These are phyloP conservation scores for Hyaloscypha finlandica DNA, from an alignment of 495 filamentous ascomycete genomes.

Conservation along the genomic window DNA sequence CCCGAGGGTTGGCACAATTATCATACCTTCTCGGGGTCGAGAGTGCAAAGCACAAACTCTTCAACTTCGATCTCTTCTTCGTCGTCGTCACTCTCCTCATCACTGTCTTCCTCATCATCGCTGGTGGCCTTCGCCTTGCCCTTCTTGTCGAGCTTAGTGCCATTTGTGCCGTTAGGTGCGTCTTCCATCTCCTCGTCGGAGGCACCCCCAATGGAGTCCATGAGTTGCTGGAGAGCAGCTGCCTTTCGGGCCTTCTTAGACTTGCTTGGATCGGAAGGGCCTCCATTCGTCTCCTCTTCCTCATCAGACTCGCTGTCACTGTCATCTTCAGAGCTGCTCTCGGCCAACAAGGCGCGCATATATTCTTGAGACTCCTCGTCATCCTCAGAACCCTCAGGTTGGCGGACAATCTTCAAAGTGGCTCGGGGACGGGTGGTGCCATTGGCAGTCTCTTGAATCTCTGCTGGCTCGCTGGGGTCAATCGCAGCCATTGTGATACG, in stretches of 20 bases:
- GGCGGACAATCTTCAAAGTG: conserved; percentile 87
- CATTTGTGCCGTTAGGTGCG: conserved; percentile 47
- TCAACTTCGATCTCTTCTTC: conserved; percentile 72
- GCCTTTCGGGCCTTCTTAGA: conserved; percentile 77
- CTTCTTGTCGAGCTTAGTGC: conserved; percentile 59
- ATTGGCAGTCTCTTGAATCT: conserved; percentile 55
- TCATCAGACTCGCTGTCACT: conserved; percentile 50
- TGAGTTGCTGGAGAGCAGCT: conserved; percentile 70
- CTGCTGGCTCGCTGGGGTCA: conserved; percentile 77
- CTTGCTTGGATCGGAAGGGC: conserved; percentile 87
- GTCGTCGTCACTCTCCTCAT: conserved; percentile 62
- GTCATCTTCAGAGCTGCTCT: conserved; percentile 51
- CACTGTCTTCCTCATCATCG: conserved; percentile 58
- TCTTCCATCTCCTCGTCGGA: conserved; percentile 66
- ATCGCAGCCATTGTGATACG: conserved; percentile 98
- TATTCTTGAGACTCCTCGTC: conserved; percentile 62
- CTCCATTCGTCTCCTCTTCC: conserved; percentile 77
- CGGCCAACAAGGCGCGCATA: conserved; percentile 50
- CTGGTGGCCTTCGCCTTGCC: conserved; percentile 76
- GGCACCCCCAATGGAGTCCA: conserved; percentile 63
- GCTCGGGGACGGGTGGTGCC: conserved; percentile 61
- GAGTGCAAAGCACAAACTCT: conserved; percentile 89
- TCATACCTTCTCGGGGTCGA: conserved; percentile 67
- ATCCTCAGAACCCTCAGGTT: conserved; percentile 53
- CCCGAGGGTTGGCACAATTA: not conserved